These are phyloP conservation scores for Plasmodium gonderi DNA, from an alignment of 169 alveolate genomes.

Conservation along the genomic window DNA sequence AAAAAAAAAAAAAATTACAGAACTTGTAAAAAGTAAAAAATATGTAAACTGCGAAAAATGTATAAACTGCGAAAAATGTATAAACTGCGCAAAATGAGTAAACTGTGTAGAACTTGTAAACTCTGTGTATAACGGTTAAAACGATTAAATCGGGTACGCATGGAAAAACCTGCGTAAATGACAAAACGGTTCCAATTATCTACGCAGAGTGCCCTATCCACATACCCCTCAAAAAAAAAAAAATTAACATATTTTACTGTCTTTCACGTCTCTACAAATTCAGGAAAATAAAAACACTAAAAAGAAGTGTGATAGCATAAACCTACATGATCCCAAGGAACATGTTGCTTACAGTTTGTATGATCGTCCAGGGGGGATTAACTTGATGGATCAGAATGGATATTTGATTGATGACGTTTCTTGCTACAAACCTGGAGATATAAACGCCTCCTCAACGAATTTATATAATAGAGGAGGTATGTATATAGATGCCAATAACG, in stretches of 20 bases:
- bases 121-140: too few species aligned
- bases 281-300: constrained; percentile 8
- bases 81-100: too few species aligned
- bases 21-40: too few species aligned
- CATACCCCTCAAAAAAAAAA: too few species aligned
- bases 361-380: not conserved
- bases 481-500: constrained; percentile 19
- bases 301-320: constrained; percentile 2
- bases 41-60: too few species aligned
- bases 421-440: constrained; percentile 26
- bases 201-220: too few species aligned
- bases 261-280: not conserved
- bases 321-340: constrained; percentile 7
- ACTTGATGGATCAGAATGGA: constrained; percentile 12
- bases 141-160: too few species aligned
- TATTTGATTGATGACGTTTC: not conserved
- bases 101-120: too few species aligned
- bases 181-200: too few species aligned
- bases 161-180: too few species aligned
- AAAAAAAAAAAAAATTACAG: too few species aligned
- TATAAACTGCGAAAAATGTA: too few species aligned
- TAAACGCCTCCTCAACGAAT: constrained; percentile 21
- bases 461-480: constrained; percentile 3
- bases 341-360: constrained; percentile 17
- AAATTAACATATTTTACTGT: not conserved